Evolutionary conservation across 345 rosid genomes (phyloP), one percentile per base, ranked within the genome.

Genomic region (Pugionium cornutum): DNA sequence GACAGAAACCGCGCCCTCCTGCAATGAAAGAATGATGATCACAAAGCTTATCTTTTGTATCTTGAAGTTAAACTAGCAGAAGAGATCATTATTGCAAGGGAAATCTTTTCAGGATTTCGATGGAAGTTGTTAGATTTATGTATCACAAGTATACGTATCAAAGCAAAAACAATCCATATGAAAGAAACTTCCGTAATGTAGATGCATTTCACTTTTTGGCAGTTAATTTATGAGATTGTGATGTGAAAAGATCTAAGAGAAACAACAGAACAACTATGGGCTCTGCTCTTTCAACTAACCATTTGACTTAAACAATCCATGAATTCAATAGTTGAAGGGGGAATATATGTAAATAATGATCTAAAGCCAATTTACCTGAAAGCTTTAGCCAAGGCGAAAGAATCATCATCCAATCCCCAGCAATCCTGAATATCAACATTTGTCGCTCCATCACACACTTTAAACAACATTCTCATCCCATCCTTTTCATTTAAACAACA

Each of bases 401-500:
- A 72, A 33, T 86, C 97, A 78, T 87, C 78, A 62, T 82, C 84
- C 67, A 91, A 67, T 53, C 99, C 97, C 98, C 99, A 91, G 46
- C 98, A 91, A 64, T 91, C 86, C 67, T 82, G 92, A 62, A 91
- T 27, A 63, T 70, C 58, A 65, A 95, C 62, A 37, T 87, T 89
- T 64, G 69, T 80, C 40, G 76, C 96, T 65, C 80, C 77, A 62
- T 81, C 82, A 49, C 96, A 86, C 30, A 87, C 88, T 68, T 77
- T 66, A 70, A 95, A 86, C 84, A 95, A 53, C 0, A 97, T 96
- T 73, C 86, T 80, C 42, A 80, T 40, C 26, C 86, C 77, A 10
- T 71, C 75, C 62, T 81, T 89, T 28, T 85, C 85, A 77, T 83
- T 77, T 77, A 91, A 53, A 68, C 82, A 89, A 80, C 91, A 95